A percentile compares a stretch with the other conserved stretches of the same genome.
These are phyloP conservation scores for Auricularia sp. DNA, from an alignment of 768 basidiomycete genomes.

Conservation along the genomic window DNA sequence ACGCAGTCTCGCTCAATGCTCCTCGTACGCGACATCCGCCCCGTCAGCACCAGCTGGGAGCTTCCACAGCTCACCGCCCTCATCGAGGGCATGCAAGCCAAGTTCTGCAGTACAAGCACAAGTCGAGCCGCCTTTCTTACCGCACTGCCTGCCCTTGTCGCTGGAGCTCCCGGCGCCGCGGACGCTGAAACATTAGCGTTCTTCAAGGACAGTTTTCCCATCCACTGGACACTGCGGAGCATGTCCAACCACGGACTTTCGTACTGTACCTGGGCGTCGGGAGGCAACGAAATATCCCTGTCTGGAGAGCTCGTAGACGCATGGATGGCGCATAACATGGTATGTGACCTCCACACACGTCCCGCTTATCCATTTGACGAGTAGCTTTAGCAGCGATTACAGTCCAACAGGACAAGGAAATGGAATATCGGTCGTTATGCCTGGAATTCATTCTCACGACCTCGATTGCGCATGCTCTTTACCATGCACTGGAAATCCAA, in stretches of 20 bases:
- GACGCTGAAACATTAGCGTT: not conserved
- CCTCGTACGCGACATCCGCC: not conserved
- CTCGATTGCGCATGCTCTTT: not conserved
- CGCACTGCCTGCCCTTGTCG: not conserved
- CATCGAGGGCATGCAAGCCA: not conserved
- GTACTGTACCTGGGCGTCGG: not conserved
- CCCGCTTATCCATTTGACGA: not conserved
- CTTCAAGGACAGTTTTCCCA: not conserved
- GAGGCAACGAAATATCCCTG: not conserved
- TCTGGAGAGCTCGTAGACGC: not conserved
- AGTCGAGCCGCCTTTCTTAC: not conserved
- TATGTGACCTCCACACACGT: not conserved
- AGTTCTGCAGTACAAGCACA: not conserved
- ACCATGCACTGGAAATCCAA: not conserved
- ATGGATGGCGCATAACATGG: not conserved
- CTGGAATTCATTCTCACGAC: not conserved
- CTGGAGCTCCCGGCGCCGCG: not conserved
- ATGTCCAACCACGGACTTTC: not conserved
- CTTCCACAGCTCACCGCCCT: not conserved
- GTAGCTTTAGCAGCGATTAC: not conserved
- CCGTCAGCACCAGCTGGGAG: not conserved
- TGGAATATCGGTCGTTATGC: not conserved
- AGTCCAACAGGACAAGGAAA: not conserved
- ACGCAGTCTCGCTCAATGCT: conserved; percentile 18
- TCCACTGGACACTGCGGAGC: not conserved